phyloP scores from a whole-genome alignment of 2,329 filamentous ascomycete genomes.

The Epichloe gansuensis region DNA sequence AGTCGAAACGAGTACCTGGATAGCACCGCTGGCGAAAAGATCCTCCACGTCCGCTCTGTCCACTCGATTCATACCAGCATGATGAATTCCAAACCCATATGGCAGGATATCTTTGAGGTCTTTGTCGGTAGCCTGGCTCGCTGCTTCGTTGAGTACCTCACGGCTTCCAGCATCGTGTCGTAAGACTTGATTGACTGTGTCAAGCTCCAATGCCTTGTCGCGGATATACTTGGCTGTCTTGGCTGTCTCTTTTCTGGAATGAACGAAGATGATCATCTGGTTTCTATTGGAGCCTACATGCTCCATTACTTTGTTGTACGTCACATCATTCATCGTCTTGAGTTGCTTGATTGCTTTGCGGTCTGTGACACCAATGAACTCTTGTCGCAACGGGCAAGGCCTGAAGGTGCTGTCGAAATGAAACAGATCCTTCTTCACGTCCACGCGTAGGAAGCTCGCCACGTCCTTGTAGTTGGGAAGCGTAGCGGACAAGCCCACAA shows the following conservation, averaged over 20 bases:
- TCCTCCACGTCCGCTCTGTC: conserved; percentile 94
- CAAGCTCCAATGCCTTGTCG: conserved; percentile 92
- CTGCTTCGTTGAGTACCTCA: conserved; percentile 77
- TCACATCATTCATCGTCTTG: conserved; percentile 99
- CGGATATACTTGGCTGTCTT: conserved; percentile 95
- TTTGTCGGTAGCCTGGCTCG: conserved; percentile 68
- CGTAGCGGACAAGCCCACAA: conserved; percentile 88
- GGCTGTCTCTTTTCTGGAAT: conserved; percentile 94
- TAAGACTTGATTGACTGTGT: conserved; percentile 92
- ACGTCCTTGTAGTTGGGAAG: conserved; percentile 95
- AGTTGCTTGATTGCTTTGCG: conserved; percentile 98
- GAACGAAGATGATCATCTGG: conserved; percentile 98
- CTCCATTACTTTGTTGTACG: conserved; percentile 93
- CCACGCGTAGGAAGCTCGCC: conserved; percentile 85
- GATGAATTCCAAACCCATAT: conserved; percentile 96
- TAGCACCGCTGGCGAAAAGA: conserved; percentile 78
- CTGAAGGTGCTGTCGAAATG: conserved; percentile 93
- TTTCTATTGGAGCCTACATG: conserved; percentile 88
- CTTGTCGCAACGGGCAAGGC: conserved; percentile 88
- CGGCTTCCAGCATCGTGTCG: conserved; percentile 84
- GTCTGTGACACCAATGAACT: conserved; percentile 94
- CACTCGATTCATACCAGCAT: conserved; percentile 91
- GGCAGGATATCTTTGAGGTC: conserved; percentile 90
- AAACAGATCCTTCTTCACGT: conserved; percentile 75
- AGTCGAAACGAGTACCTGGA: conserved; percentile 93